Percentiles rank a stretch among this genome's conserved stretches.
These are phyloP conservation scores for Ascodesmis nigricans DNA, from an alignment of 495 filamentous ascomycete genomes.

Conservation along the genomic window DNA sequence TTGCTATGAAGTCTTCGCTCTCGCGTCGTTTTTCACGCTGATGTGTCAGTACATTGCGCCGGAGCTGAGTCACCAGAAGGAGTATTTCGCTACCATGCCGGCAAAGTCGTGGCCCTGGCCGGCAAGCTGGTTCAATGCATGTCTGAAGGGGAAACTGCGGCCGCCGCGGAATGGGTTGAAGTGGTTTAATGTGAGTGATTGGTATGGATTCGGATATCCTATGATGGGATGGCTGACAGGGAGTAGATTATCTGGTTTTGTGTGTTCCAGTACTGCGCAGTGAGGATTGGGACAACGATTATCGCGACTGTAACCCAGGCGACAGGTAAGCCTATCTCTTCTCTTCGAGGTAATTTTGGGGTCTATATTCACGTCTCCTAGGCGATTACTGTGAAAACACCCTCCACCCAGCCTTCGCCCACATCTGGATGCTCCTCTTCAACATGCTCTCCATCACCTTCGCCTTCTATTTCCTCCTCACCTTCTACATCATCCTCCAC, in stretches of 20 bases:
- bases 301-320: constrained; percentile 53
- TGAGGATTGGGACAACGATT: constrained; percentile 65
- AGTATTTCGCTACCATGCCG: constrained; percentile 53
- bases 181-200: constrained; percentile 54
- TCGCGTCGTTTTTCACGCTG: constrained; percentile 77
- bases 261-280: constrained; percentile 78
- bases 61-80: constrained; percentile 62
- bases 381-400: constrained; percentile 53
- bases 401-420: constrained; percentile 52
- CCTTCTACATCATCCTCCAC: constrained; percentile 65
- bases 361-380: not conserved
- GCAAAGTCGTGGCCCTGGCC: constrained; percentile 60
- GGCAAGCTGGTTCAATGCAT: constrained; percentile 42
- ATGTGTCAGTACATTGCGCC: constrained; percentile 67
- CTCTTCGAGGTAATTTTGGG: no score
- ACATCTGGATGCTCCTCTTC: constrained; percentile 62
- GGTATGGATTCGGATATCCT: constrained; percentile 5
- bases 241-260: constrained; percentile 56
- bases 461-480: constrained; percentile 82
- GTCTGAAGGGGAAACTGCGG: constrained; percentile 45
- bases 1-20: constrained; percentile 84
- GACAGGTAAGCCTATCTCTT: constrained; percentile 22
- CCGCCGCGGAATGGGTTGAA: constrained; percentile 66
- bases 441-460: constrained; percentile 54
- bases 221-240: no score